Base-by-base conservation (phyloP, 768 basidiomycete species). In the Hemileccinum rubropunctum region DNA sequence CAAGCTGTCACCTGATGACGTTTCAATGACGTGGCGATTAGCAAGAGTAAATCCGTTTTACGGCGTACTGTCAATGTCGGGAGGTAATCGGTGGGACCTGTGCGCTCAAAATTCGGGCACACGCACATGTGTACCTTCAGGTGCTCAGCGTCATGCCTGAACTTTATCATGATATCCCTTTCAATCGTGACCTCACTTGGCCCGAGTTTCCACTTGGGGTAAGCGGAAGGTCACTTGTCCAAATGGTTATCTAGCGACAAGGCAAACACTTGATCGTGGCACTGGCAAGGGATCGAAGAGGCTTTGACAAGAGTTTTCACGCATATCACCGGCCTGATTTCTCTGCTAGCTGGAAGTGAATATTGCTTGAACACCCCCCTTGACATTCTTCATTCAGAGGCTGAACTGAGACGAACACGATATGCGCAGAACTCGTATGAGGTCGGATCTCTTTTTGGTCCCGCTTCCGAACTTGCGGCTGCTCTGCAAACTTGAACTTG, bases 1-100 rank as follows among this genome's bases (percentile, higher is more conserved):
- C 48, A 51, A 49, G 45, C n/a, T 38, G 18, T 17, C 39, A 39
- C n/a, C n/a, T 14, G 48, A 50, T 58, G 47, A 50, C 47, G 51
- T 54, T 34, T 18, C 7, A 9, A 51, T 43, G 45, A 42, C 28
- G 30, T 47, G 26, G 21, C n/a, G n/a, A n/a, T n/a, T n/a, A n/a
- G n/a, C n/a, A n/a, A 23, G 23, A 23, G 23, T 23, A 3, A 3
- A 23, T 23, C 23, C 23, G 23, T 23, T 23, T 23, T 23, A 23
- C 33, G 48, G n/a, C 10, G 11, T 36, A 35, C 36, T 17, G 14
- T 21, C 35, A 45, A n/a, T n/a, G n/a, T n/a, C n/a, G n/a, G 9
- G 9, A 42, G 30, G 34, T 12, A 7, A 40, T 26, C 36, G 18
- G 42, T 46, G 35, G 28, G 23, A 23, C n/a, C 13, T 10, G 23